Evolutionary conservation across 1,139 yeast genomes (phyloP), one percentile per base, ranked within the genome.

Genomic region (Kodamaea sp.): DNA sequence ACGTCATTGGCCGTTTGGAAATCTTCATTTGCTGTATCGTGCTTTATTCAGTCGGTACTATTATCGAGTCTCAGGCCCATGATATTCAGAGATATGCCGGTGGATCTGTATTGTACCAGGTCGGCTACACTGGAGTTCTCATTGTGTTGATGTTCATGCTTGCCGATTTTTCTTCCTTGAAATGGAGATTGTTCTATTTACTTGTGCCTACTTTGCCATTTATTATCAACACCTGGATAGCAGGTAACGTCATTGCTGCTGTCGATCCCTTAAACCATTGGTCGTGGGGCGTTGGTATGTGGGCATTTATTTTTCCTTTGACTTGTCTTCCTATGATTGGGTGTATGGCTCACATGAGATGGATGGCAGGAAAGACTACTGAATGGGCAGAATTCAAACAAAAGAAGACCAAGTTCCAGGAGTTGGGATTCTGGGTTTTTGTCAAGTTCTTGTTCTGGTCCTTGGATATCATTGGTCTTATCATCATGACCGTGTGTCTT

Each of bases 281-380:
- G 66, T 46, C 48, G 28, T 61, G 57, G 53, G 66, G 67, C 18
- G 56, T 63, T 31, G 66, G 64, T 16, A 63, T 66, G 58, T 66
- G 67, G 67, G 71, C 70, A 1, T 63, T 62, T 39, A 62, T 65
- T 27, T 60, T 64, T 52, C 71, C 71, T 13, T 50, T 64, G 29
- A 50, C 64, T 11, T 57, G 61, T 44, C 37, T 66, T 16, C 72
- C 71, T 11, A 45, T 64, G 29, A 38, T 62, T 9, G 41, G 47
- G 7, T 59, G 66, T 37, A 47, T 59, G 55, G 16, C 57, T 21
- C 63, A 61, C 41, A 63, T 65, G 69, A 53, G 66, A 46, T 48
- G 50, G 44, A 39, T 46, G 32, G 71, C 72, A n/a, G 57, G 63
- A 16, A 54, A 45, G 29, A 57, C 67, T 24, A 54, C 52, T 29